Evolutionary conservation across 129 eudicot genomes (phyloP), one percentile per base, ranked within the genome.

Genomic region (Centaurea solstitialis): DNA sequence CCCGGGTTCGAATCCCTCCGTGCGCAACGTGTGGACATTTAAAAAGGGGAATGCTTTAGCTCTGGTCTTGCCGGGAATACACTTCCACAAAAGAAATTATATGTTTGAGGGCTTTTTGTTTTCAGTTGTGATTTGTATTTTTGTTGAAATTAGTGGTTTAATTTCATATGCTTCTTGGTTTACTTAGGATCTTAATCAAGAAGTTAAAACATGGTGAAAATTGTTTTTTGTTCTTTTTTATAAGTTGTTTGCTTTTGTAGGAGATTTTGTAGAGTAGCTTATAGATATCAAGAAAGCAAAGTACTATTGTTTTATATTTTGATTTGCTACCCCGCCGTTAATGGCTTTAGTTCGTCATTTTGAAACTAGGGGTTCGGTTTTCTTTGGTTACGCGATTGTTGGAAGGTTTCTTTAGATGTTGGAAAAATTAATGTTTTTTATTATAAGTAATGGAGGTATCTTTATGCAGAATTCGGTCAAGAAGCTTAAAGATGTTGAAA

Each of bases 401-500:
- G 23, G 7, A 57, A 57, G 65, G 65, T 57, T 57, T 57, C 22
- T 53, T 2, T 74, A 59, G 37, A 12, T 24, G 67, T 24, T 66
- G 39, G 17, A 40, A 2, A 50, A 68, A 7, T 64, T 5, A 38
- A 59, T 7, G 43, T 9, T 64, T 62, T 30, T 80, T 74, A 41
- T 68, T 33, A 13, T 6, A 26, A 64, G 68, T 65, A 37, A 26
- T n/a, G 68, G 73, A 64, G 17, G 28, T 28, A 21, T 43, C 41
- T 74, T 28, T 53, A 65, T 82, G 73, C 82, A 93, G 97, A 90
- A 79, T 84, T 79, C 79, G 86, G 82, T 75, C 77, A 94, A 88
- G 88, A 91, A 90, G 89, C 85, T 90, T n/a, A 91, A 94, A 87
- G 98, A 90, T 76, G 78, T 82, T 68, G 98, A 94, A 86, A 82